Percentiles rank a stretch among this genome's conserved stretches.
Evolutionary conservation across 371 early-diverging fungal genomes (phyloP).

Genomic region (Rhizomucor pusillus): DNA sequence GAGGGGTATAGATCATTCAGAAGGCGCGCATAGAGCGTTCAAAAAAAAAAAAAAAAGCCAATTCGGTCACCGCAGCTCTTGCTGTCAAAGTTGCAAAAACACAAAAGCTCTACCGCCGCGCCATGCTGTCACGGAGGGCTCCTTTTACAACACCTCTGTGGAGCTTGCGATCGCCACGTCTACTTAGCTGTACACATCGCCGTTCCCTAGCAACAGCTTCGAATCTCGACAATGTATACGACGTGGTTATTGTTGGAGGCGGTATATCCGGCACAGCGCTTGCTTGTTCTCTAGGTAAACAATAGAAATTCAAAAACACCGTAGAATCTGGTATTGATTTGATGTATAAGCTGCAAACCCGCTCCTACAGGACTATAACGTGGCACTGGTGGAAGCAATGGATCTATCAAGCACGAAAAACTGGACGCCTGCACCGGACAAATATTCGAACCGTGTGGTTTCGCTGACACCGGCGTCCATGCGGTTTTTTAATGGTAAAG

Average conservation of each 20-base stretch:
- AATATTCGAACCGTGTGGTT: conserved; percentile 77
- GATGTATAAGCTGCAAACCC: conserved; percentile 52
- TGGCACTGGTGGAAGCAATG: conserved; percentile 78
- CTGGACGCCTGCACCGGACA: conserved; percentile 45
- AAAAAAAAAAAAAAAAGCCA: too few species aligned
- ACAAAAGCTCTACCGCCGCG: too few species aligned
- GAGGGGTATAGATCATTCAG: too few species aligned
- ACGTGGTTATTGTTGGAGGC: conserved; percentile 89
- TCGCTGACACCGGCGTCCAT: conserved; percentile 61
- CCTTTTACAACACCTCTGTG: too few species aligned
- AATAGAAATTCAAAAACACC: neutral
- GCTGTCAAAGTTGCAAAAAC: too few species aligned
- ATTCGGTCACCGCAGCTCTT: too few species aligned
- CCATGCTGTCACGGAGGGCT: too few species aligned
- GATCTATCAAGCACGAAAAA: conserved; percentile 50
- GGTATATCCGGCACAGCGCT: conserved; percentile 89
- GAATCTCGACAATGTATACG: conserved; percentile 51
- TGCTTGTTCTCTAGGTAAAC: conserved; percentile 76
- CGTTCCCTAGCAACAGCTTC: conserved; percentile 19
- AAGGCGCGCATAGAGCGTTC: too few species aligned
- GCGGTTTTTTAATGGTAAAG: conserved; percentile 48
- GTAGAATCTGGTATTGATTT: conserved; percentile 14
- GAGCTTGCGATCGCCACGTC: too few species aligned
- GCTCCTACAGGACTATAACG: conserved; percentile 44
- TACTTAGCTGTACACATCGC: too few species aligned